Evolutionary conservation across 352 stramenopile species (phyloP), one percentile per base, ranked within the genome.

Genomic region (Globisporangium cystogenes): DNA sequence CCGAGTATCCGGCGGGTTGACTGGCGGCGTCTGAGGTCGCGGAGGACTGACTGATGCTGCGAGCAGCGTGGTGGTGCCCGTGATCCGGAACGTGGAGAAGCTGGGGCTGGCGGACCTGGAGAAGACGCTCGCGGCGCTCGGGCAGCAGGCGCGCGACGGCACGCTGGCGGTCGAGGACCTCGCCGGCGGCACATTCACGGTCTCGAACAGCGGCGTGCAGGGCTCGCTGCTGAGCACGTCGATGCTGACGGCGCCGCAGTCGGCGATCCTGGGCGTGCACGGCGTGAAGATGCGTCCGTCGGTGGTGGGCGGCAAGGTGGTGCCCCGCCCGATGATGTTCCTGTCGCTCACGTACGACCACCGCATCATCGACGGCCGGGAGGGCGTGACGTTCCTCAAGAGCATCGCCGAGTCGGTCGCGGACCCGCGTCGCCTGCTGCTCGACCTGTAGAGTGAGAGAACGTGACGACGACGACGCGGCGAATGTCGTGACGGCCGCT

Each of bases 291-390:
- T 98, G 87, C 83, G 97, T 57, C 81, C 97, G 35, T 86, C 96
- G 5, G 86, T 99, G 33, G 63, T 84, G 21, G 79, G 82, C 55
- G 97, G 97, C 49, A 84, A 99, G 68, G 79, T 99, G 42, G 93
- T 98, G 53, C 83, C 96, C 18, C 74, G 97, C 50, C 97, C 97
- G n/a, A 99, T 99, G 96, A 99, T 99, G 97, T 99, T 99, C 68
- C 76, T 99, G 43, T 98, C 97, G 44, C 82, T 99, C 44, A 99
- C 96, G 41, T 99, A 99, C 77, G 97, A 99, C 81, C 97, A 99
- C 85, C 89, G 97, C 62, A 87, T 99, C 63, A 99, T 99, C 64
- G 97, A 99, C 76, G 97, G 97, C 49, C 94, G 97, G 69, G 97
- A 99, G 80, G 96, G 93, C 56, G 97, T 99, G 51, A 99, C 96